These are phyloP conservation scores for Inosperma sp. DNA, from an alignment of 768 basidiomycete species.

Conservation along the genomic window DNA sequence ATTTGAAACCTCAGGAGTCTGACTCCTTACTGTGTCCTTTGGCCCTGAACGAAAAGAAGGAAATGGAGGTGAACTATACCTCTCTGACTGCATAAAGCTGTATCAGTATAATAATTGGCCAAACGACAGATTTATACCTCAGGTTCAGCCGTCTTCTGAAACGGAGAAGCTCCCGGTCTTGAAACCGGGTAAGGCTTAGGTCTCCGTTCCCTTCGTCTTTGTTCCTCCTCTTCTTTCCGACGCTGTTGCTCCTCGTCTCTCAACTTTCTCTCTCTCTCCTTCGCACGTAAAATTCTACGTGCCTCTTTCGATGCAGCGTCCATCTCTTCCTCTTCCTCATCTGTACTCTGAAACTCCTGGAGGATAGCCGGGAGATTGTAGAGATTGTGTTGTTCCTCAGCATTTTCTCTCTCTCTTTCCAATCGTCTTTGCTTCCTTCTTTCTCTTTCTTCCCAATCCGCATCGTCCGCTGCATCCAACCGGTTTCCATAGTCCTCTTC, in stretches of 20 bases:
- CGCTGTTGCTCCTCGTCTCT: constrained; percentile 16
- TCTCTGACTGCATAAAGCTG: background rate
- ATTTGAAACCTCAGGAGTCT: background rate
- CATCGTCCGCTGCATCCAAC: constrained; percentile 16
- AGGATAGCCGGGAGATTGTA: constrained; percentile 35
- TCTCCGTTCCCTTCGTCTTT: constrained; percentile 8
- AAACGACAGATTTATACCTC: background rate
- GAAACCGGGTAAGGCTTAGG: constrained; percentile 2
- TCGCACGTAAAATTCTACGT: constrained; percentile 25
- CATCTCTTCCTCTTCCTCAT: constrained; percentile 35
- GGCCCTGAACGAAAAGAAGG: background rate
- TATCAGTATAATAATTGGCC: background rate
- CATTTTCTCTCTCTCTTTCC: constrained; percentile 1
- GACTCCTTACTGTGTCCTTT: background rate
- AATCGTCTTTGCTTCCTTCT: constrained; percentile 14
- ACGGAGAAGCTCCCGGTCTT: background rate
- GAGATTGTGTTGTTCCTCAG: constrained; percentile 5
- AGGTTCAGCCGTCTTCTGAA: no score
- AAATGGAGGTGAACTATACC: background rate
- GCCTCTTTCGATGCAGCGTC: constrained; percentile 30
- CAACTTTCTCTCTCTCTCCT: constrained; percentile 16
- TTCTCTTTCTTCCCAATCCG: constrained; percentile 10
- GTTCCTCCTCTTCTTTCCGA: constrained; percentile 13
- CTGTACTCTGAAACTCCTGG: constrained; percentile 36
- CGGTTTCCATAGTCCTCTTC: constrained; percentile 14